Evolutionary conservation across 1,284 basidiomycete species (phyloP), one percentile per base, ranked within the genome.

Genomic region (Apiotrichum montevideense): DNA sequence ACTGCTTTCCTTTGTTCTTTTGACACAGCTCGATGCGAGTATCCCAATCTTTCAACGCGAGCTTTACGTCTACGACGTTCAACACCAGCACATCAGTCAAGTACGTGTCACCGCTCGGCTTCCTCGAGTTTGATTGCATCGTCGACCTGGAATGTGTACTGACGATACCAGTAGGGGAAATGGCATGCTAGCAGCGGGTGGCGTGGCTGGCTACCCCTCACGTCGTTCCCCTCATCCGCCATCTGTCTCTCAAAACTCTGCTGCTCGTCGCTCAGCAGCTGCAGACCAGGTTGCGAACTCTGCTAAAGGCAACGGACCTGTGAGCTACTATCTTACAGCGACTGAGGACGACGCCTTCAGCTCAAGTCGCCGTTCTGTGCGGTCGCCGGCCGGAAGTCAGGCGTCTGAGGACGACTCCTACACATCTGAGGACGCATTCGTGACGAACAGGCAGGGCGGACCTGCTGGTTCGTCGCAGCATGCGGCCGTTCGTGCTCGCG

Each of bases 31-130:
- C 41, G 10, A 11, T 42, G 41, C 41, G 41, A 14, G 41, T 14
- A 8, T 14, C 41, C 41, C 6, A n/a, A n/a, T 51, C 43, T 13
- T 42, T 29, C 29, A 41, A 13, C 29, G n/a, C 33, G 11, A 41
- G 15, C 49, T 21, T 6, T 39, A n/a, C 49, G n/a, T 9, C 35
- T 10, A 35, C 29, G n/a, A 14, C 35, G 5, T 3, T 35, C 46
- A 41, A 42, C 15, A 46, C 59, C n/a, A 69, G 70, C 57, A 73
- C 71, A 8, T 65, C 63, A 29, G 70, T 73, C 32, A 72, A 73
- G 71, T 73, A 50, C 57, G 70, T 58, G 21, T 21, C 21, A 21
- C 21, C 21, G 21, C 21, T 21, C 21, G 21, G 21, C 21, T 21
- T 21, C 21, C 21, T 21, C 21, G 21, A 21, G 13, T 41, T 10